A percentile compares a stretch with the other conserved stretches of the same genome.
Conservation (phyloP, 192 early-diverging fungal genomes). For the Coemansia sp. region DNA sequence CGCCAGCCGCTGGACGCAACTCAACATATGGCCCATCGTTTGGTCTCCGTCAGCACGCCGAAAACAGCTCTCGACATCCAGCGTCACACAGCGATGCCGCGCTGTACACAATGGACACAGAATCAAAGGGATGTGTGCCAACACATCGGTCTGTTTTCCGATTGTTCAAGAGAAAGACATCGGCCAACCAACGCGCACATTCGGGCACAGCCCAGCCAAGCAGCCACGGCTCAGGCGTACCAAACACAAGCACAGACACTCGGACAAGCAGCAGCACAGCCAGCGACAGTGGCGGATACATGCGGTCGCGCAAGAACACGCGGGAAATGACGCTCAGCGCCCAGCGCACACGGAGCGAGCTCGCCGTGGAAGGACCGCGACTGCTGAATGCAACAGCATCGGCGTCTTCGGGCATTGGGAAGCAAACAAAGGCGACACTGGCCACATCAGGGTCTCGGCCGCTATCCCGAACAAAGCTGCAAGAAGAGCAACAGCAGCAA, state of each 20-base stretch:
- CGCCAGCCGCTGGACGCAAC: constrained; percentile 9
- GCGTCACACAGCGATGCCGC: neutral
- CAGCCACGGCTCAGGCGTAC: constrained; percentile 5
- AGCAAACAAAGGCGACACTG: constrained; percentile 8
- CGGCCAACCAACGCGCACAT: constrained; percentile 21
- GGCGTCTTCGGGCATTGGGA: neutral
- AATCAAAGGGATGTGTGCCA: constrained; percentile 44
- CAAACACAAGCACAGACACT: constrained; percentile 19
- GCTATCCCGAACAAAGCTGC: constrained; percentile 1
- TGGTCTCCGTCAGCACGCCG: constrained; percentile 16
- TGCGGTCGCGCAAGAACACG: constrained; percentile 46
- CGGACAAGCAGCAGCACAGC: constrained; percentile 32
- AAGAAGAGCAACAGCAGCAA: neutral
- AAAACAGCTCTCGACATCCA: neutral
- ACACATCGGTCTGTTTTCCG: constrained; percentile 46
- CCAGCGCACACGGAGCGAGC: constrained; percentile 50
- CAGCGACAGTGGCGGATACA: constrained; percentile 44
- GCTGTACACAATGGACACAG: constrained; percentile 11
- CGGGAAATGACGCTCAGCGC: constrained; percentile 46
- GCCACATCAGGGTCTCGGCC: constrained; percentile 6
- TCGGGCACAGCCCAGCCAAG: neutral
- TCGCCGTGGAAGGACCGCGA: constrained; percentile 43
- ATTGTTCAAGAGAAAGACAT: constrained; percentile 37
- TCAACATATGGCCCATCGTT: constrained; percentile 26
- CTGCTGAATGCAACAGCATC: constrained; percentile 10